Evolutionary conservation across 1,284 basidiomycete species (phyloP).

Genomic region (Bjerkandera adusta): DNA sequence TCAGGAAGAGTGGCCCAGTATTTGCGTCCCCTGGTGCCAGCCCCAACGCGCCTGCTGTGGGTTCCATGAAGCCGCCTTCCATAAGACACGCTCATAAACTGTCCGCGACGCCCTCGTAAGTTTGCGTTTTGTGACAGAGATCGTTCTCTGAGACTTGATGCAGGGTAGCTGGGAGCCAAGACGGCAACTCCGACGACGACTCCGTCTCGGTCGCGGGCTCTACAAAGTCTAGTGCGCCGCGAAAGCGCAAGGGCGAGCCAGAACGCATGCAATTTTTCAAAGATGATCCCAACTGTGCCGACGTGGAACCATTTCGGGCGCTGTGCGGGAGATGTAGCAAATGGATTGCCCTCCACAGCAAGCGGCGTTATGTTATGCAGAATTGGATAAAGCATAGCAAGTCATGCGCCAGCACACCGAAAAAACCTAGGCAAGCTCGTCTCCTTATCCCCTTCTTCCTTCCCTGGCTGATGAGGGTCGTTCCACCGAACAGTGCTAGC

Average conservation of each 20-base stretch:
- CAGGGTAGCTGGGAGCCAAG: constrained; percentile 4
- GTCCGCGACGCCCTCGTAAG: too few relatives aligned
- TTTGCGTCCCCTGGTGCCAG: too few relatives aligned
- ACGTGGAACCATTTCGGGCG: constrained; percentile 51
- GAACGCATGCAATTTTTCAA: constrained; percentile 61
- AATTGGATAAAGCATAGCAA: constrained; percentile 57
- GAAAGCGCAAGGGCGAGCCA: constrained; percentile 50
- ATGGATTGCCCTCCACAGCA: constrained; percentile 50
- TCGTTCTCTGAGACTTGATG: too few relatives aligned
- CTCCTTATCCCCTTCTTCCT: not conserved
- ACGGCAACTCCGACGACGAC: constrained; percentile 35
- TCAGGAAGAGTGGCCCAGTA: too few relatives aligned
- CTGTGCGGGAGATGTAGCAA: constrained; percentile 54
- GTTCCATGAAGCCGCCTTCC: too few relatives aligned
- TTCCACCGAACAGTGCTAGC: too few relatives aligned
- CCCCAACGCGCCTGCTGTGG: too few relatives aligned
- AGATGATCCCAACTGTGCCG: constrained; percentile 53
- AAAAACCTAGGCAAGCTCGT: not conserved
- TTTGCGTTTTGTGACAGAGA: too few relatives aligned
- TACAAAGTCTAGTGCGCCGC: constrained; percentile 21
- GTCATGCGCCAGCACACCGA: constrained; percentile 33
- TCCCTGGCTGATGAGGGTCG: not conserved
- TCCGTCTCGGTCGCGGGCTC: constrained; percentile 47
- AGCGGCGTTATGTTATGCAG: constrained; percentile 51
- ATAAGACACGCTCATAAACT: too few relatives aligned